Percentiles rank a stretch among this genome's conserved stretches.
Conservation (phyloP, 2,329 filamentous ascomycete species). For the Aspergillus intermedius region DNA sequence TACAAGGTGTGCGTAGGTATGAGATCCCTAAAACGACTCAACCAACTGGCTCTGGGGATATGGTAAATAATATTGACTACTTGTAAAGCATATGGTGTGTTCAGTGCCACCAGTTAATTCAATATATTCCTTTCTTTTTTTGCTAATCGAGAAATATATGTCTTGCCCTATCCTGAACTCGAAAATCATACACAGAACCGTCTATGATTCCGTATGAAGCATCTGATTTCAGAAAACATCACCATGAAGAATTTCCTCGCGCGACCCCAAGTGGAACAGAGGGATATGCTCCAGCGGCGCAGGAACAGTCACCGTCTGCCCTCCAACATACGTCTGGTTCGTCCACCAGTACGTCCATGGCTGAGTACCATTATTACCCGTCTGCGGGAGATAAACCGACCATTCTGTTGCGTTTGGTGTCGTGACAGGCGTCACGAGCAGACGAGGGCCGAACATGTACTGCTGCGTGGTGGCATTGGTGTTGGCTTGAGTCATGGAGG, state of each 20-base stretch:
- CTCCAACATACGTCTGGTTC: slow-evolving; percentile 33
- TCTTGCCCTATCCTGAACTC: too few relatives aligned
- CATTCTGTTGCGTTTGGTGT: slow-evolving; percentile 30
- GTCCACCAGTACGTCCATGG: slow-evolving; percentile 39
- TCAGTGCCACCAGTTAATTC: too few relatives aligned
- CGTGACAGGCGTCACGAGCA: slow-evolving; percentile 33
- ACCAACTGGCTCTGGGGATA: too few relatives aligned
- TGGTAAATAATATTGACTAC: too few relatives aligned
- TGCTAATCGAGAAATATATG: too few relatives aligned
- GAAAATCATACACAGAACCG: too few relatives aligned
- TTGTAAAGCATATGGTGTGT: too few relatives aligned
- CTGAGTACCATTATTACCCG: slow-evolving; percentile 15
- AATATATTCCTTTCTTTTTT: too few relatives aligned
- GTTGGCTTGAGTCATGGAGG: slow-evolving; percentile 19
- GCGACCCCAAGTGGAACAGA: slow-evolving; percentile 55
- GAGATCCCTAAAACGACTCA: too few relatives aligned
- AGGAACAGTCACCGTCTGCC: slow-evolving; percentile 33
- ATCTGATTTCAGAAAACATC: slow-evolving; percentile 8
- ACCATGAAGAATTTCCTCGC: slow-evolving; percentile 62
- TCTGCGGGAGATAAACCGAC: slow-evolving; percentile 31
- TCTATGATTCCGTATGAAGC: too few relatives aligned
- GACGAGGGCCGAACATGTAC: slow-evolving; percentile 34
- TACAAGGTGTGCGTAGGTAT: too few relatives aligned
- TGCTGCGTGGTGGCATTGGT: slow-evolving; percentile 32
- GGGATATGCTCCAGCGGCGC: slow-evolving; percentile 18